Evolutionary conservation across 2,329 filamentous ascomycete genomes (phyloP).

Genomic region (Alternaria triticimaculans): DNA sequence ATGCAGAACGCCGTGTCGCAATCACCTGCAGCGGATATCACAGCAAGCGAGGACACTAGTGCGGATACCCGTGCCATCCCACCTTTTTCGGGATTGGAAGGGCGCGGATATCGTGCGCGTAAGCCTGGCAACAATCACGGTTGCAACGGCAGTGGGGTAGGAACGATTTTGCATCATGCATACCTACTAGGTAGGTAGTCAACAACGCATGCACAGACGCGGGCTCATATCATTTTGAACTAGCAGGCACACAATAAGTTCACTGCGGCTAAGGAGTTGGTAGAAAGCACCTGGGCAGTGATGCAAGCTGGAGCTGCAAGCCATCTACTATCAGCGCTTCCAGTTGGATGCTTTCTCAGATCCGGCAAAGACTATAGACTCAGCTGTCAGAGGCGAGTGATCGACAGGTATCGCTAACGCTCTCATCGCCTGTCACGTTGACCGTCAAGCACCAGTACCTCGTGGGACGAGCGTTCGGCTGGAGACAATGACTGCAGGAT

Average conservation of each 20-base stretch:
- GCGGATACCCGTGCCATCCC: constrained; percentile 25
- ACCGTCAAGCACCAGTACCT: neutral
- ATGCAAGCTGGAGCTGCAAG: neutral
- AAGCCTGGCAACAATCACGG: neutral
- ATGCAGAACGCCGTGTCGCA: neutral
- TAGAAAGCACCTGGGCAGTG: neutral
- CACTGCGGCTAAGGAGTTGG: neutral
- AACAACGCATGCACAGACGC: neutral
- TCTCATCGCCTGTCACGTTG: neutral
- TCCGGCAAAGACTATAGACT: neutral
- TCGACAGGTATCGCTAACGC: neutral
- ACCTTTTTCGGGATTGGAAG: constrained; percentile 10
- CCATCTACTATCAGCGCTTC: neutral
- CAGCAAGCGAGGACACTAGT: constrained; percentile 9
- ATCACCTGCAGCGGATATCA: constrained; percentile 30
- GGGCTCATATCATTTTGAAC: neutral
- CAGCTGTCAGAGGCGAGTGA: neutral
- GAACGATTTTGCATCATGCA: neutral
- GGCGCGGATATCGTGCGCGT: constrained; percentile 21
- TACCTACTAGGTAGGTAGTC: neutral
- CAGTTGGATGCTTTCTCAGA: neutral
- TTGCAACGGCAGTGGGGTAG: neutral
- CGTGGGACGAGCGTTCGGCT: neutral
- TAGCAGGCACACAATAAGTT: neutral
- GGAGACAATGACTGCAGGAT: neutral